Evolutionary conservation across 2,329 filamentous ascomycete species (phyloP).

Genomic region (Fonsecaea erecta): DNA sequence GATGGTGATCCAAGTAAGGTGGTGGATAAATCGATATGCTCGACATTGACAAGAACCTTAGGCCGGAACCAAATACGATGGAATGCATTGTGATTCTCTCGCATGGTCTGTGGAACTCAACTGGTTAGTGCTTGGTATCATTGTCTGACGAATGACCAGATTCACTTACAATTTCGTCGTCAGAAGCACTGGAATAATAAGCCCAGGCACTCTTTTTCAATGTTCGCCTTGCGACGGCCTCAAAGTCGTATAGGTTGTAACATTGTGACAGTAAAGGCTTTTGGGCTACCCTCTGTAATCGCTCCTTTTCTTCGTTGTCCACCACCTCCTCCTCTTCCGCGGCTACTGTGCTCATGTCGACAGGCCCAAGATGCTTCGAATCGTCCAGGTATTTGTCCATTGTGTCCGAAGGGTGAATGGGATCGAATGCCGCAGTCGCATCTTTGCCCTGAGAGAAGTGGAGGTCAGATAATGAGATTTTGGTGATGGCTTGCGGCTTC

Average conservation of each 20-base stretch:
- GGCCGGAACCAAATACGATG: slow-evolving; percentile 98
- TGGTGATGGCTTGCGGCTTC: too few species aligned
- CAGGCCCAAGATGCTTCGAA: slow-evolving; percentile 87
- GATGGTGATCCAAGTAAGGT: slow-evolving; percentile 91
- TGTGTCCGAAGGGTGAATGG: slow-evolving; percentile 86
- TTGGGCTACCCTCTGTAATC: too few species aligned
- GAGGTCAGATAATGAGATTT: too few species aligned
- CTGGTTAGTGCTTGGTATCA: too few species aligned
- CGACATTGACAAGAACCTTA: slow-evolving; percentile 84
- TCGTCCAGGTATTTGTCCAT: slow-evolving; percentile 78
- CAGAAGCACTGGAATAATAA: slow-evolving; percentile 93
- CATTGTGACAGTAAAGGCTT: too few species aligned
- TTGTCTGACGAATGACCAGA: too few species aligned
- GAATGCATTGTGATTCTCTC: slow-evolving; percentile 93
- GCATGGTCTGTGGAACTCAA: too few species aligned
- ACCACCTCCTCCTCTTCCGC: too few species aligned
- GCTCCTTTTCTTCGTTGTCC: slow-evolving; percentile 60
- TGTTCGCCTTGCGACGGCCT: slow-evolving; percentile 82
- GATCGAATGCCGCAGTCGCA: slow-evolving; percentile 88
- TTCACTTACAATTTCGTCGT: slow-evolving; percentile 92
- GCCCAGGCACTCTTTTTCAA: slow-evolving; percentile 99
- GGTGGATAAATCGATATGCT: slow-evolving; percentile 81
- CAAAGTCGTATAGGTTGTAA: slow-evolving; percentile 95
- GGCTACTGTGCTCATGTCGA: too few species aligned
- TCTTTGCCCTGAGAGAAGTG: too few species aligned